Conservation (phyloP, 176 grass and related monocot species). For the Cenchrus americanus region DNA sequence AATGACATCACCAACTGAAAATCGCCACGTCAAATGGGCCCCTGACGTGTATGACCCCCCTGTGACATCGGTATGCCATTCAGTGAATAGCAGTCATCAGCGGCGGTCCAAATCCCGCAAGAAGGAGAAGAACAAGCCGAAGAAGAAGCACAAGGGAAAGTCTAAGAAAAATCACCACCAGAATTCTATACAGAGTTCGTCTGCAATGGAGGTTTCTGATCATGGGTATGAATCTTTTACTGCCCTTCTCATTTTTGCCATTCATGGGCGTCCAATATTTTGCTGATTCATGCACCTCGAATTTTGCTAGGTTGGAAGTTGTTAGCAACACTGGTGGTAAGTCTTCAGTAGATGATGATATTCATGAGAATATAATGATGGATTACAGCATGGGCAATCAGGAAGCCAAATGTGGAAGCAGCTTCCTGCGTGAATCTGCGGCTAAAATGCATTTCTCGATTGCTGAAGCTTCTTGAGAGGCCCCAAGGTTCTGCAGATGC, state of each 20-base stretch:
- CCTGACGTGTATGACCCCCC: constrained; percentile 76
- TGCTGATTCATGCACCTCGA: background rate
- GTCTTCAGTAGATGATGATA: background rate
- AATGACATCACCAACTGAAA: constrained; percentile 24
- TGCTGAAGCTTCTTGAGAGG: constrained; percentile 58
- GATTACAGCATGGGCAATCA: constrained; percentile 56
- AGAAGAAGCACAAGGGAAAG: constrained; percentile 51
- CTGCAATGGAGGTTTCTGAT: constrained; percentile 33
- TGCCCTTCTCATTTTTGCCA: background rate
- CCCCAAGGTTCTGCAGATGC: background rate
- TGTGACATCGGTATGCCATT: constrained; percentile 61
- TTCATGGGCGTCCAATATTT: background rate
- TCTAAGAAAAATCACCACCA: constrained; percentile 48
- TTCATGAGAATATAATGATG: constrained; percentile 18
- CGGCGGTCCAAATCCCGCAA: constrained; percentile 52
- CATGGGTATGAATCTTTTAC: constrained; percentile 32
- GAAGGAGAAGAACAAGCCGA: constrained; percentile 65
- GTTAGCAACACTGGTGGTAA: background rate
- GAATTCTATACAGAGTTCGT: constrained; percentile 21
- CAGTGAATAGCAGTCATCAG: constrained; percentile 52
- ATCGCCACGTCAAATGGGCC: constrained; percentile 61
- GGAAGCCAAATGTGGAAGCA: constrained; percentile 71
- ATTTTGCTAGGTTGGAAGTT: constrained; percentile 42
- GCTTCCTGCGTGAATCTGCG: constrained; percentile 56
- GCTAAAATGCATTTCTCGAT: constrained; percentile 63